A percentile compares a stretch with the other conserved stretches of the same genome.
phyloP scores from a whole-genome alignment of 2,329 filamentous ascomycete species.

The Neopestalotiopsis sp. region DNA sequence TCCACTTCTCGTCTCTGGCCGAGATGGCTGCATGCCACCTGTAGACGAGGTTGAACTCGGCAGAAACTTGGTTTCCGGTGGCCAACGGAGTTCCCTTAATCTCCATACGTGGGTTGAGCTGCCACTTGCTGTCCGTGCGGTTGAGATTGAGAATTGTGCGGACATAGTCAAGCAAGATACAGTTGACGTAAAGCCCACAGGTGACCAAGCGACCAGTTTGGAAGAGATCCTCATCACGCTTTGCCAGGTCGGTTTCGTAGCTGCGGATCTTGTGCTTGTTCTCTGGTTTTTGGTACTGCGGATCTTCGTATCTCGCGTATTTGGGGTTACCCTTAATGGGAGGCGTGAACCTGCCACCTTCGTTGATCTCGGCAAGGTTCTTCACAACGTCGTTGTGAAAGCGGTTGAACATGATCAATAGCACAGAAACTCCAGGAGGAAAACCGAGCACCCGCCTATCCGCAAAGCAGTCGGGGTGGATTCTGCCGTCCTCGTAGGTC shows the following conservation, averaged over 20 bases:
- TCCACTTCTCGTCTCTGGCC: conserved; percentile 49
- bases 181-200: conserved; percentile 62
- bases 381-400: conserved; percentile 89
- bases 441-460: conserved; percentile 73
- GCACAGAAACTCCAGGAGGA: conserved; percentile 72
- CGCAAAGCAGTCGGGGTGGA: conserved; percentile 76
- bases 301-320: neutral
- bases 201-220: conserved; percentile 49
- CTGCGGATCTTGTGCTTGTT: conserved; percentile 29
- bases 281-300: conserved; percentile 36
- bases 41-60: conserved; percentile 59
- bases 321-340: conserved; percentile 51
- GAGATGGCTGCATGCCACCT: conserved; percentile 53
- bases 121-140: conserved; percentile 40
- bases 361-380: conserved; percentile 84
- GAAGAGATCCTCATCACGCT: conserved; percentile 45
- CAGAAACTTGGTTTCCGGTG: conserved; percentile 53
- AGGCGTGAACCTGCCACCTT: conserved; percentile 78
- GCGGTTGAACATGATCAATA: conserved; percentile 79
- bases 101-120: conserved; percentile 35
- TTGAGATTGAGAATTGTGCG: conserved; percentile 53
- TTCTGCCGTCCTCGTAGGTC: conserved; percentile 71
- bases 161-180: conserved; percentile 45
- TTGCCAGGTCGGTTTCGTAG: conserved; percentile 20
- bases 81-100: conserved; percentile 36